A percentile compares a stretch with the other conserved stretches of the same genome.
These are phyloP conservation scores for Fusarium sp. DNA, from an alignment of 2,329 filamentous ascomycete genomes.

Conservation along the genomic window DNA sequence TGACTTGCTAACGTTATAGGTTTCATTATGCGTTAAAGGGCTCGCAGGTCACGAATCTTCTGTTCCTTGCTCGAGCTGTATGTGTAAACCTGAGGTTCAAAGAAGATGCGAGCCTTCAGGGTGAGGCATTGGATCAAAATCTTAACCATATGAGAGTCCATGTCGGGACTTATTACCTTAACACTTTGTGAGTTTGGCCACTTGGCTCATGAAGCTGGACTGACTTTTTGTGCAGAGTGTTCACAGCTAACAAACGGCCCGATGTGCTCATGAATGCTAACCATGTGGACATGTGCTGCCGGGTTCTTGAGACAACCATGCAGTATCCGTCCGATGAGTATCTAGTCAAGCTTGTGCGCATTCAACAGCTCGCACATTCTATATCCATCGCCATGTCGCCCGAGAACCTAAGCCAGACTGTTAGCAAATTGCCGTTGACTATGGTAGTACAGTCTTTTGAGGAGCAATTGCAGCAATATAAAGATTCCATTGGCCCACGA, in stretches of 20 bases:
- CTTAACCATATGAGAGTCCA: constrained; percentile 63
- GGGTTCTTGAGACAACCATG: constrained; percentile 57
- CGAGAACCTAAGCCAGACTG: constrained; percentile 48
- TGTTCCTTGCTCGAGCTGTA: constrained; percentile 63
- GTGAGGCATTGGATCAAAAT: constrained; percentile 44
- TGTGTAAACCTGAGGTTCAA: constrained; percentile 58
- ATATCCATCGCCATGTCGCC: constrained; percentile 58
- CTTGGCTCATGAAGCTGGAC: not conserved
- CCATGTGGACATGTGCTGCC: constrained; percentile 60
- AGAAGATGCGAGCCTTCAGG: constrained; percentile 40
- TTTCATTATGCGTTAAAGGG: constrained; percentile 64
- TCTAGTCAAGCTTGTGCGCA: constrained; percentile 60
- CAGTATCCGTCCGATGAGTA: constrained; percentile 61
- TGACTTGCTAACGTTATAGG: constrained; percentile 49
- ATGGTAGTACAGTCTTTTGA: constrained; percentile 61
- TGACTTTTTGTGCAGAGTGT: constrained; percentile 51
- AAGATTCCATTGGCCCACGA: constrained; percentile 53
- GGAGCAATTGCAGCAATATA: constrained; percentile 59
- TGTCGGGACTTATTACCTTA: constrained; percentile 64
- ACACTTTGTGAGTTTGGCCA: constrained; percentile 58
- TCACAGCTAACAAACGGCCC: constrained; percentile 61
- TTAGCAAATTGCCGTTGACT: constrained; percentile 56
- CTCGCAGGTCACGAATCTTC: constrained; percentile 63
- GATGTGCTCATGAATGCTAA: constrained; percentile 63
- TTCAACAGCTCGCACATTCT: constrained; percentile 63